phyloP scores from a whole-genome alignment of 2,329 filamentous ascomycete genomes.

The Rutstroemia sp. region DNA sequence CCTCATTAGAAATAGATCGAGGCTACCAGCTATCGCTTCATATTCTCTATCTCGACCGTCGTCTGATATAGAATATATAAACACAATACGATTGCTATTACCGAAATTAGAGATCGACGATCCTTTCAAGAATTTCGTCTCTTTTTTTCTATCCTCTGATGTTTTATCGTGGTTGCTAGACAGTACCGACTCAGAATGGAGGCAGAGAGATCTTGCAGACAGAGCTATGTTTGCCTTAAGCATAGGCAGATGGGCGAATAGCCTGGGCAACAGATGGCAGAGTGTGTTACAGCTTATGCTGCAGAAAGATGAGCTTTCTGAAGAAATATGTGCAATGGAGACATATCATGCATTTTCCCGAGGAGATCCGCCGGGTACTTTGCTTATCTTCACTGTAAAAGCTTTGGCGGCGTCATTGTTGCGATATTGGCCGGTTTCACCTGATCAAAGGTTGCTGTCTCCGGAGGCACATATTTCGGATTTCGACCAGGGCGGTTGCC shows the following conservation, averaged over 20 bases:
- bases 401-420: too few species aligned
- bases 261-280: too few species aligned
- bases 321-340: background rate
- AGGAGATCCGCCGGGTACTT: too few species aligned
- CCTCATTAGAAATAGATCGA: too few species aligned
- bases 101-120: background rate
- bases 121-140: background rate
- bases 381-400: too few species aligned
- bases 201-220: background rate
- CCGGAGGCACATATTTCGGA: background rate
- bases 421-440: too few species aligned
- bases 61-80: too few species aligned
- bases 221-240: background rate
- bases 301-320: background rate
- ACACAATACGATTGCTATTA: background rate
- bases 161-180: background rate
- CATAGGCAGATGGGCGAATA: too few species aligned
- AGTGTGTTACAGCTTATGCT: background rate
- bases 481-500: background rate
- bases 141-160: accelerated
- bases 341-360: background rate
- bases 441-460: too few species aligned
- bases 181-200: background rate
- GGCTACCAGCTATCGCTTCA: too few species aligned
- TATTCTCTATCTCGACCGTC: accelerated